Evolutionary conservation across 257 asterid species (phyloP).

Genomic region (Solanum chaucha): DNA sequence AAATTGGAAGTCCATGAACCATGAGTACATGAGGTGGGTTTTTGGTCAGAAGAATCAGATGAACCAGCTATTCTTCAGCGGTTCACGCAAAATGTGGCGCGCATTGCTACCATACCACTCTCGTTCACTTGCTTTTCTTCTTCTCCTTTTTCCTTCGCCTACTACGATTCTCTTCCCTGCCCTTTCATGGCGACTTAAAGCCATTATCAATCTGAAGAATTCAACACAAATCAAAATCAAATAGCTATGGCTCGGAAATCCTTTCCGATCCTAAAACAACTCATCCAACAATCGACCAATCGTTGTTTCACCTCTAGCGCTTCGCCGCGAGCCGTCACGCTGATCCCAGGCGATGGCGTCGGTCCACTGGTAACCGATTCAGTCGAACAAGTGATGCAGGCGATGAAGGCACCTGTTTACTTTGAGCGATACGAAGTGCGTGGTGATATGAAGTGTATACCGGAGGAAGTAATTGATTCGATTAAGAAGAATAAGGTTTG

Average conservation of each 20-base stretch:
- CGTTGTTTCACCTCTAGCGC: conserved; percentile 26
- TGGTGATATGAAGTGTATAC: conserved; percentile 74
- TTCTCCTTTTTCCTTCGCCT: neutral
- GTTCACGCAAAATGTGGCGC: neutral
- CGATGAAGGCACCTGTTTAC: conserved; percentile 77
- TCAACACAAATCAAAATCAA: neutral
- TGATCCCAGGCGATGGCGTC: conserved; percentile 72
- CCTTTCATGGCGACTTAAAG: conserved; percentile 1
- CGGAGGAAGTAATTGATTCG: conserved; percentile 52
- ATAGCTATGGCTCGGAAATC: conserved; percentile 12
- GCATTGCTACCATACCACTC: neutral
- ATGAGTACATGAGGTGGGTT: neutral
- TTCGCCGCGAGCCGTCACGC: conserved; percentile 54
- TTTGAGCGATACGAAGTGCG: conserved; percentile 60
- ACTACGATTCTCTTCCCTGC: neutral
- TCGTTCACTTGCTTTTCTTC: neutral
- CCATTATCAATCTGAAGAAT: neutral
- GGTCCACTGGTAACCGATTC: conserved; percentile 82
- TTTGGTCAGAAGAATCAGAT: neutral
- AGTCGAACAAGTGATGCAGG: conserved; percentile 72
- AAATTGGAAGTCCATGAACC: neutral
- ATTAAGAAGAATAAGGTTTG: conserved; percentile 71
- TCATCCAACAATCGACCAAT: conserved; percentile 6
- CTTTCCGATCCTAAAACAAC: conserved; percentile 31
- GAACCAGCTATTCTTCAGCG: neutral